Percentiles rank a stretch among this genome's conserved stretches.
phyloP scores from a whole-genome alignment of 2,329 filamentous ascomycete genomes.

The Aspergillus sp. region DNA sequence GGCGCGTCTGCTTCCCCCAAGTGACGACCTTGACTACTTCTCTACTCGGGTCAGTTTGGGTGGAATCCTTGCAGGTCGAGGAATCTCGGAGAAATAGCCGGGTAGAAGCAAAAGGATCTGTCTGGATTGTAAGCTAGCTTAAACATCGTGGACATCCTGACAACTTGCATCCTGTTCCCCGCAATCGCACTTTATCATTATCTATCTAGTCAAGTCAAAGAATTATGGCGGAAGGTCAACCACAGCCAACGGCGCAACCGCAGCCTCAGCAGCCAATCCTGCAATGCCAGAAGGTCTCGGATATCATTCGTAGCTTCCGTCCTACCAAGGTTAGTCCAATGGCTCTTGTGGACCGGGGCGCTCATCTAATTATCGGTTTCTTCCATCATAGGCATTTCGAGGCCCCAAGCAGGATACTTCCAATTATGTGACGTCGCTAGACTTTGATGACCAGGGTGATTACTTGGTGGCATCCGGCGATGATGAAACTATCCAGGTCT shows the following conservation, averaged over 20 bases:
- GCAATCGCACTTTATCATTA: slow-evolving; percentile 8
- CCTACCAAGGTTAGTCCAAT: slow-evolving; percentile 68
- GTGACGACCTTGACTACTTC: background rate
- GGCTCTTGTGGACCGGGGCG: background rate
- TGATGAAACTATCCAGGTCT: slow-evolving; percentile 94
- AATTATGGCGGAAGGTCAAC: slow-evolving; percentile 32
- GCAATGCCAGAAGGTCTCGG: slow-evolving; percentile 67
- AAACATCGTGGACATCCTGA: background rate
- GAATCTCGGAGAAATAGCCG: background rate
- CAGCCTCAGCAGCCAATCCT: slow-evolving; percentile 28
- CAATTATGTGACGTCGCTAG: slow-evolving; percentile 79
- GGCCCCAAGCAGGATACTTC: slow-evolving; percentile 40
- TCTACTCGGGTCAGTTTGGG: background rate
- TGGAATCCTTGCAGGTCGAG: background rate
- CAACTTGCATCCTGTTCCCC: slow-evolving; percentile 1
- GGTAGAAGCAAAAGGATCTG: background rate
- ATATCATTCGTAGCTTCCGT: slow-evolving; percentile 75
- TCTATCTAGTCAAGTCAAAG: slow-evolving; percentile 7
- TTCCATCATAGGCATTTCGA: slow-evolving; percentile 31
- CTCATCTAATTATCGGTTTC: slow-evolving; percentile 12
- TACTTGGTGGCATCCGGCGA: slow-evolving; percentile 87
- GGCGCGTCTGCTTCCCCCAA: background rate
- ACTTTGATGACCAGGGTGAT: slow-evolving; percentile 95
- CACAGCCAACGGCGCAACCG: slow-evolving; percentile 23
- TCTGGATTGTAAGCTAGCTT: background rate